Evolutionary conservation across 2,329 filamentous ascomycete species (phyloP).

Genomic region (Cadophora malorum): DNA sequence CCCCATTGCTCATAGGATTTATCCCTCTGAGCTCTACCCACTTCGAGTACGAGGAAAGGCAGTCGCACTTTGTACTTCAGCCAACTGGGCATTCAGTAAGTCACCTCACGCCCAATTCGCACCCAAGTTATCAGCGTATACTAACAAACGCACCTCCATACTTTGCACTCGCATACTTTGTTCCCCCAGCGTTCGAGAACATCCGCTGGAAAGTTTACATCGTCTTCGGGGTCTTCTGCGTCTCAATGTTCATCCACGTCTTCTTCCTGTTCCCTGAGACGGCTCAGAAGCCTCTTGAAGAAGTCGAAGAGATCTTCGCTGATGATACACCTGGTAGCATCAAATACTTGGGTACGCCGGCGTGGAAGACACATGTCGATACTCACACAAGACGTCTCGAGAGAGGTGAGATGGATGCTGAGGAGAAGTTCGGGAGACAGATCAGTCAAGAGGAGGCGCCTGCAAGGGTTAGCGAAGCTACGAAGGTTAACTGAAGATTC

Average conservation of each 20-base stretch:
- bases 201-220: conserved; percentile 60
- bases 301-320: conserved; percentile 56
- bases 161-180: conserved; percentile 56
- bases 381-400: conserved; percentile 35
- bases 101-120: not conserved
- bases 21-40: conserved; percentile 57
- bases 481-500: conserved; percentile 3
- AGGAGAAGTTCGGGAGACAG: conserved; percentile 38
- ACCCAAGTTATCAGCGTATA: not conserved
- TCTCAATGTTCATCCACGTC: conserved; percentile 56
- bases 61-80: conserved; percentile 58
- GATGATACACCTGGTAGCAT: conserved; percentile 44
- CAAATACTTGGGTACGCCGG: conserved; percentile 40
- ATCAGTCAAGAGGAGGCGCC: conserved; percentile 13
- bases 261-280: conserved; percentile 65
- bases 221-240: conserved; percentile 59
- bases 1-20: conserved; percentile 44
- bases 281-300: conserved; percentile 60
- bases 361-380: conserved; percentile 43
- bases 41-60: conserved; percentile 58
- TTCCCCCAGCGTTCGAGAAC: conserved; percentile 53
- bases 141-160: not conserved
- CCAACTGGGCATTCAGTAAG: conserved; percentile 57
- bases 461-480: not conserved
- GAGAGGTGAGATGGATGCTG: conserved; percentile 40